These are phyloP conservation scores for Trametes punicea DNA, from an alignment of 768 basidiomycete genomes.

Conservation along the genomic window DNA sequence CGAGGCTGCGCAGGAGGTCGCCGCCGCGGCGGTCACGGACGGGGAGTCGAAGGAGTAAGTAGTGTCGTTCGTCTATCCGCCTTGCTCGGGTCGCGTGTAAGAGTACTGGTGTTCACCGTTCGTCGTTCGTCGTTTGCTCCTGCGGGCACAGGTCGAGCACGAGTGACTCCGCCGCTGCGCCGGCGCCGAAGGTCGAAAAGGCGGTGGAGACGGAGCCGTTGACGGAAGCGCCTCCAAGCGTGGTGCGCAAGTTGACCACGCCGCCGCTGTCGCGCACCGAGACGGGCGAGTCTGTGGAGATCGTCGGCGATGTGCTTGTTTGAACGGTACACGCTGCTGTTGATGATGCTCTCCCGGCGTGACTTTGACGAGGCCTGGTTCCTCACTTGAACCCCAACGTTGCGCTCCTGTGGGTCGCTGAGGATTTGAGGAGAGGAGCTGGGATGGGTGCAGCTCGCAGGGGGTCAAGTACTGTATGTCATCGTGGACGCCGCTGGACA, in stretches of 20 bases:
- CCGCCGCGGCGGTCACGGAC: background rate
- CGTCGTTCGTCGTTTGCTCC: background rate
- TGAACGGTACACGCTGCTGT: background rate
- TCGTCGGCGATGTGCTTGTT: constrained; percentile 23
- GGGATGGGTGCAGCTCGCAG: too few species aligned
- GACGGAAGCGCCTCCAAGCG: constrained; percentile 1
- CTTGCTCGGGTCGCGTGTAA: background rate
- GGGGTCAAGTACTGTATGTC: too few species aligned
- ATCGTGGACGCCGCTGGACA: too few species aligned
- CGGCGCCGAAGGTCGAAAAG: background rate
- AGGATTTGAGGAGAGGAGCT: too few species aligned
- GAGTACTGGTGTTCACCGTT: background rate
- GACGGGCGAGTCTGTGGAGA: constrained; percentile 26
- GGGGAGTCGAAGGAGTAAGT: constrained; percentile 9
- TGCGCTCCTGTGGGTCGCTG: too few species aligned
- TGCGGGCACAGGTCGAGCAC: background rate
- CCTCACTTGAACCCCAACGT: too few species aligned
- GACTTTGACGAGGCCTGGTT: too few species aligned
- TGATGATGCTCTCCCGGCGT: too few species aligned
- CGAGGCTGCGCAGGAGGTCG: background rate
- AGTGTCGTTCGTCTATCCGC: background rate
- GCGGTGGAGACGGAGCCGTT: constrained; percentile 10
- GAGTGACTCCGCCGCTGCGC: background rate
- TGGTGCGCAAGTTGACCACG: constrained; percentile 7
- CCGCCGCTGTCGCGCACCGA: constrained; percentile 20